Evolutionary conservation across 225 moss, liverwort and hornwort species (phyloP).

Genomic region (Asterella californica): DNA sequence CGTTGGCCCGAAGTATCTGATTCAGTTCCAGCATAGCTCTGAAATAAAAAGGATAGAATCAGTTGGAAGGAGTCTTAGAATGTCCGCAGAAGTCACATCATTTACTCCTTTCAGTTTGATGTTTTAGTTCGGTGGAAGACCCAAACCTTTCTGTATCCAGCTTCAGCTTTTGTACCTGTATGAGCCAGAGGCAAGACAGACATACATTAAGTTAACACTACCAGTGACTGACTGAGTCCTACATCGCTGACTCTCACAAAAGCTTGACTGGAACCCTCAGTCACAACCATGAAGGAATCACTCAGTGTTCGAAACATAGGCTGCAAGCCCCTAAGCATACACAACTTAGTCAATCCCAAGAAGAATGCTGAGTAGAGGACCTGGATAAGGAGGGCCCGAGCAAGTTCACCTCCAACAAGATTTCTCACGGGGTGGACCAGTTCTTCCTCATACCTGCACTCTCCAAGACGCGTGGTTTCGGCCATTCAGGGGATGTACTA

Average conservation of each 20-base stretch:
- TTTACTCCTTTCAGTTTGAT: not conserved
- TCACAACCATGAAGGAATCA: too few relatives aligned
- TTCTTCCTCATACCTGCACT: constrained; percentile 79
- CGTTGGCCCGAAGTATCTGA: constrained; percentile 93
- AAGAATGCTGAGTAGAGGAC: constrained; percentile 20
- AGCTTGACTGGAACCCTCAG: not conserved
- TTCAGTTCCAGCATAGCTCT: constrained; percentile 97
- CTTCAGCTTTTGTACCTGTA: constrained; percentile 95
- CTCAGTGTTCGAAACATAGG: too few relatives aligned
- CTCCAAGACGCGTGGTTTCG: not conserved
- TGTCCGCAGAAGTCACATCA: not conserved
- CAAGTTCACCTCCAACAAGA: constrained; percentile 78
- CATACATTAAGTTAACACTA: not conserved
- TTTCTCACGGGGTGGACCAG: constrained; percentile 74
- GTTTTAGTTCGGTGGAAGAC: not conserved
- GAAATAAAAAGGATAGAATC: constrained; percentile 2
- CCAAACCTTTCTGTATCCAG: constrained; percentile 93
- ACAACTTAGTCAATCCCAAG: not conserved
- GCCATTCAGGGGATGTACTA: not conserved
- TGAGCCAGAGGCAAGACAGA: not conserved
- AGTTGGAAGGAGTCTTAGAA: not conserved
- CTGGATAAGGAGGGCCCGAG: constrained; percentile 90
- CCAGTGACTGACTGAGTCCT: not conserved
- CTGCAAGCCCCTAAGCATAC: not conserved
- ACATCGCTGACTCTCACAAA: not conserved